Base-by-base conservation (phyloP, 768 basidiomycete genomes). In the Suillus brevipes region DNA sequence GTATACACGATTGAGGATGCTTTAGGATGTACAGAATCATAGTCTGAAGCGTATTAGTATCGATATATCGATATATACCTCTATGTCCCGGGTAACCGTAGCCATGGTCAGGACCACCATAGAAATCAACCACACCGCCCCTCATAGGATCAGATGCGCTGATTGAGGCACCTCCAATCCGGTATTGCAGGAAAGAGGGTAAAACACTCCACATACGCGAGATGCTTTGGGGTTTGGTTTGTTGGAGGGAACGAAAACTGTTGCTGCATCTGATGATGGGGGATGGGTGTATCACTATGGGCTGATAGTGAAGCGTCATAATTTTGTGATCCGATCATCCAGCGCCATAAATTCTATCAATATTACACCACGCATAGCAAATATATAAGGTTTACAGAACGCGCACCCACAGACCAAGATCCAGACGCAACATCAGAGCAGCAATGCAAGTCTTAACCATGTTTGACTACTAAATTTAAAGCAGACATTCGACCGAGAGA, bases 61-160 rank as follows among this genome's bases (percentile, higher is more conserved):
- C n/a, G n/a, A n/a, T n/a, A n/a, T 60, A 66, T 18, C 62, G 63
- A 53, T 66, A 66, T 1, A 40, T 31, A 18, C 47, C 18, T 38
- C 31, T 45, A n/a, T 52, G 16, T 49, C 52, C 64, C 12, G 57
- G 38, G 42, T 66, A 64, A 36, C 65, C 45, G 23, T 43, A 49
- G 20, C 37, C 42, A 37, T 34, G 18, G 34, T 59, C n/a, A 16
- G 40, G 36, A 58, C 28, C 4, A 12, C 34, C 56, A 60, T 28
- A 50, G n/a, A 14, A 36, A 31, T 38, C 40, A n/a, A 55, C 55
- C n/a, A 42, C 18, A 23, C 53, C 45, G 20, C 34, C 55, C 55
- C 34, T 5, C 16, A 43, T 28, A 14, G n/a, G 23, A 37, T 50
- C 53, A 43, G n/a, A 6, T 25, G 55, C 20, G 4, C 23, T 23